Evolutionary conservation across 2,329 filamentous ascomycete genomes (phyloP).

Genomic region (Penicillium expansum): DNA sequence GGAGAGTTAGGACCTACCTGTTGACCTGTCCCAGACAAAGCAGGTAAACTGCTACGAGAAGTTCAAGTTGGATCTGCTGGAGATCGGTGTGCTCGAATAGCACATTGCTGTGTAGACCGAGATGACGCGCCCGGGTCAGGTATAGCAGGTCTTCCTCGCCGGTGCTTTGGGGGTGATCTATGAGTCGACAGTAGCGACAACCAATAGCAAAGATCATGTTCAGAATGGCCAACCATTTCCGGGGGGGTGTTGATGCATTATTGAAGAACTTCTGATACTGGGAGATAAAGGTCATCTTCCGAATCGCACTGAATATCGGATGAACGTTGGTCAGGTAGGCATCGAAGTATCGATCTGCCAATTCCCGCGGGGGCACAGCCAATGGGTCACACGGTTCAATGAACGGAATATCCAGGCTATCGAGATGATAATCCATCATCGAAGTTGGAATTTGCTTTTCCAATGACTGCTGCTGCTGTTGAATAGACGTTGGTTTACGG

Average conservation of each 20-base stretch:
- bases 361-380: conserved; percentile 35
- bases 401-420: conserved; percentile 38
- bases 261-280: conserved; percentile 39
- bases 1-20: conserved; percentile 26
- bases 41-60: conserved; percentile 42
- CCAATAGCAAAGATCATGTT: conserved; percentile 49
- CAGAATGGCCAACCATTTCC: conserved; percentile 43
- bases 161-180: conserved; percentile 22
- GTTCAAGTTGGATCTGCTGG: conserved; percentile 44
- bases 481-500: not conserved
- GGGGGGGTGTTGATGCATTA: conserved; percentile 27
- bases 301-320: conserved; percentile 41
- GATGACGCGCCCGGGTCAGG: conserved; percentile 40
- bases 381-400: conserved; percentile 37
- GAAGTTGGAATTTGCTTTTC: conserved; percentile 22
- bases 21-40: conserved; percentile 43
- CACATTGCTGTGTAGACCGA: conserved; percentile 36
- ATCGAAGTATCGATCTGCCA: conserved; percentile 40
- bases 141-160: conserved; percentile 41
- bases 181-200: conserved; percentile 39
- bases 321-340: conserved; percentile 42
- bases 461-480: not conserved
- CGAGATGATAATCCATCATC: conserved; percentile 40
- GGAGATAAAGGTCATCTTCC: conserved; percentile 36
- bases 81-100: conserved; percentile 43